phyloP scores from a whole-genome alignment of 1,284 basidiomycete species.

The Fomitopsis schrenkii region DNA sequence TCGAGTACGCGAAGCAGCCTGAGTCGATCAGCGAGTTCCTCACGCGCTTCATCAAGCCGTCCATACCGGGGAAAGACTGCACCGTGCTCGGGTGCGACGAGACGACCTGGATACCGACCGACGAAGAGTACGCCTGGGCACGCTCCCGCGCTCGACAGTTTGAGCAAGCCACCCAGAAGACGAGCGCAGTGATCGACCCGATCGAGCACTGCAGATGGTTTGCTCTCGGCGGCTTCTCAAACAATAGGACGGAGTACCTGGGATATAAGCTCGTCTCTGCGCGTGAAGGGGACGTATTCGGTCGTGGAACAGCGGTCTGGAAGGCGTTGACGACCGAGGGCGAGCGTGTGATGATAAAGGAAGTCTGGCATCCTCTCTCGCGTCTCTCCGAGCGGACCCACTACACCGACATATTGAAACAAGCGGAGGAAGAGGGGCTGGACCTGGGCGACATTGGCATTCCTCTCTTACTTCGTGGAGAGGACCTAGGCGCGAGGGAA shows the following conservation, averaged over 20 bases:
- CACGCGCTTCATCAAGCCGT: conserved; percentile 12
- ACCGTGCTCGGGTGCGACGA: conserved; percentile 10
- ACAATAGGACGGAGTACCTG: conserved; percentile 1
- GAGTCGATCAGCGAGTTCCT: conserved; percentile 10
- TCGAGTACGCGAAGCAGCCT: conserved; percentile 6
- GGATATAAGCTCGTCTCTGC: conserved; percentile 7
- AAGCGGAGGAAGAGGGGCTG: background rate
- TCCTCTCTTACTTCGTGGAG: background rate
- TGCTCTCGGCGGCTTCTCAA: background rate
- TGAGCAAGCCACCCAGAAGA: too few species aligned
- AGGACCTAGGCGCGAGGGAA: background rate
- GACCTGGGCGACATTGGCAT: background rate
- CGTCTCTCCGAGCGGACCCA: background rate
- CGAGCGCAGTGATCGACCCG: background rate
- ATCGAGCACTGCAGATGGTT: background rate
- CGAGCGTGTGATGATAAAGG: background rate
- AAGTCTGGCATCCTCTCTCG: background rate
- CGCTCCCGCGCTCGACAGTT: background rate
- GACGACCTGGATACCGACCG: background rate
- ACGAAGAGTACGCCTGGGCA: background rate
- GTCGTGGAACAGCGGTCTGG: background rate
- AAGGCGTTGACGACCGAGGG: background rate
- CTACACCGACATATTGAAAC: background rate
- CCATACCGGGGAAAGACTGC: background rate
- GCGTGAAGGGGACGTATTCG: conserved; percentile 10